These are phyloP conservation scores for Sisymbrium altissimum DNA, from an alignment of 345 rosid species.

Conservation along the genomic window DNA sequence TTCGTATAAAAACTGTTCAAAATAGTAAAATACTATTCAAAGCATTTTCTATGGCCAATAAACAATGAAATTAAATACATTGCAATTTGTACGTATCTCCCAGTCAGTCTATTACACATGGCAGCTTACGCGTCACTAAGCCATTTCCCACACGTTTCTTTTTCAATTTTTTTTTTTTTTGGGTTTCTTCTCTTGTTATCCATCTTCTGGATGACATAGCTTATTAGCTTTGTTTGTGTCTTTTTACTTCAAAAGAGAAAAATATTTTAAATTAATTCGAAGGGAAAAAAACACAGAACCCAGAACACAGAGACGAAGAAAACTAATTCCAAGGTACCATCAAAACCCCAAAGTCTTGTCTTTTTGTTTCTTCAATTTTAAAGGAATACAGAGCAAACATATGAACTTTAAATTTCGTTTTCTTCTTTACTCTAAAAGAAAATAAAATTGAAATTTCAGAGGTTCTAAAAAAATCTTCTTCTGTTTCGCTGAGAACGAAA, in stretches of 20 bases:
- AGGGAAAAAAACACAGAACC: neutral
- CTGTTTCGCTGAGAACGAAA: conserved; percentile 1
- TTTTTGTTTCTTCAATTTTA: neutral
- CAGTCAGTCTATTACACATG: conserved; percentile 40
- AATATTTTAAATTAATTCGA: neutral
- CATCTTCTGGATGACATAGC: neutral
- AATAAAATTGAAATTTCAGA: neutral
- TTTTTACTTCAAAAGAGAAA: neutral
- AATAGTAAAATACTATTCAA: neutral
- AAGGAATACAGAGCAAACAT: no score
- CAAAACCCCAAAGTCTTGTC: neutral
- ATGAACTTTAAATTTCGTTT: no score
- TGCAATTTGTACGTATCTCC: neutral
- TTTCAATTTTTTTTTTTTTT: neutral
- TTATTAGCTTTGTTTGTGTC: neutral
- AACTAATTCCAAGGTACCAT: conserved; percentile 22
- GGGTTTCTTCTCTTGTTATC: neutral
- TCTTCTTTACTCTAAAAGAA: no score
- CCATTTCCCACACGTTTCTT: conserved; percentile 44
- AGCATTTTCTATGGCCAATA: conserved; percentile 3
- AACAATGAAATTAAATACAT: neutral
- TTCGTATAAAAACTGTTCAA: neutral
- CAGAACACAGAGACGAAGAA: conserved; percentile 13
- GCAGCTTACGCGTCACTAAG: conserved; percentile 29
- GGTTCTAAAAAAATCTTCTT: neutral